Evolutionary conservation across 2,329 filamentous ascomycete genomes (phyloP), one percentile per base, ranked within the genome.

Genomic region (Colletotrichum sp.): DNA sequence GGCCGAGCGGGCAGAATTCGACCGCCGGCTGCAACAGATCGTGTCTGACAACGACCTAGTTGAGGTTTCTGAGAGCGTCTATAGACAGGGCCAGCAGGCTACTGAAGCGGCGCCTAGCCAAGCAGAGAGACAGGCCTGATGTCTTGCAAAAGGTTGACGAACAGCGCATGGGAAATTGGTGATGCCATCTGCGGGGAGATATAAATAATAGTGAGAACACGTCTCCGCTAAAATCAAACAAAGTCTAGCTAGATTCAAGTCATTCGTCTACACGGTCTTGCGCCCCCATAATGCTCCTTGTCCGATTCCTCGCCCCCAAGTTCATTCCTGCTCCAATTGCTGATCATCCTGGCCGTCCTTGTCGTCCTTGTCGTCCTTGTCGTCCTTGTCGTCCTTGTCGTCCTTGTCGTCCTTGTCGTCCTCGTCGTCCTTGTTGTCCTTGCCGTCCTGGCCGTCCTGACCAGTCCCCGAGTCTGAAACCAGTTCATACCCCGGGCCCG

Each of bases 381-480:
- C 34, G 15, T 39, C 13, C 34, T 36, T 2, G 2, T 1, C 10
- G 9, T 48, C 10, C 5, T n/a, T 0, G 3, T 3, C 10, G 34
- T 36, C 34, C 34, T 39, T 39, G 15, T 8, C 36, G 5, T 18
- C 16, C 36, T 39, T 5, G 22, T 22, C 22, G 22, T 22, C 22
- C 22, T 22, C 22, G 22, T 22, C 22, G 22, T 22, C 22, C 22
- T 22, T 22, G 22, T 22, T 22, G 22, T 22, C 22, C 22, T 22
- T 22, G 22, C 8, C 30, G 8, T 13, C 9, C 30, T 32, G 30
- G 9, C 30, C 13, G 5, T 34, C 5, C 12, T 13, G 32, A 22
- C n/a, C 12, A 5, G 6, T 25, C n/a, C 6, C 12, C 43, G 43
- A 52, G 10, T 22, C 43, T 52, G 39, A n/a, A 48, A 48, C 18